Conservation (phyloP, 202 grass and related monocot genomes). For the Cymbopogon flexuosus region DNA sequence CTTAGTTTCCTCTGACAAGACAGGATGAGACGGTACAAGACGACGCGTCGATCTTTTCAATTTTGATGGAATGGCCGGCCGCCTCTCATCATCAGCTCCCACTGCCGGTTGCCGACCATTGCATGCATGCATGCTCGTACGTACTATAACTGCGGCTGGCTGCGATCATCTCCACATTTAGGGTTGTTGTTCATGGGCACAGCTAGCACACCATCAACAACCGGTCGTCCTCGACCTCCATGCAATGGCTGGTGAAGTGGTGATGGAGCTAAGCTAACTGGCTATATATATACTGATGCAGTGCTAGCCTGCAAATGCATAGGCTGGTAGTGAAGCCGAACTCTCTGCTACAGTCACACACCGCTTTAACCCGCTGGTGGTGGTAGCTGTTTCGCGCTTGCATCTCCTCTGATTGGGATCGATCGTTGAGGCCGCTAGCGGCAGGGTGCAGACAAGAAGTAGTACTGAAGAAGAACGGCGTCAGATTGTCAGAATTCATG, state of each 20-base stretch:
- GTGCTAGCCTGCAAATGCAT: background rate
- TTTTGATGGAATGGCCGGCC: background rate
- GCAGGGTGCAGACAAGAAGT: too few species aligned
- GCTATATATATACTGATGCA: background rate
- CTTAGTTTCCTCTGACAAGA: background rate
- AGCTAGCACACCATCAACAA: background rate
- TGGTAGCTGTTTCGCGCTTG: too few species aligned
- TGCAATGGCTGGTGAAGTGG: background rate
- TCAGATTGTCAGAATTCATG: too few species aligned
- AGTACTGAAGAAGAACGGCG: too few species aligned
- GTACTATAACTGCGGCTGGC: background rate
- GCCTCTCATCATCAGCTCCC: background rate
- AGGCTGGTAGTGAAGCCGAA: background rate
- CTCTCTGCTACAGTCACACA: too few species aligned
- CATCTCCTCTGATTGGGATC: too few species aligned
- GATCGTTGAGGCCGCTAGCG: too few species aligned
- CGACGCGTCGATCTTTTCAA: background rate
- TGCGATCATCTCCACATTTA: background rate
- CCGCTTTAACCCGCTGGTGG: too few species aligned
- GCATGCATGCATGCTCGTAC: background rate
- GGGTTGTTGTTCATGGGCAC: conserved; percentile 30
- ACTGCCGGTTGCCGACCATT: background rate
- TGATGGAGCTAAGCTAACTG: conserved; percentile 7
- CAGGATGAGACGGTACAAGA: background rate
- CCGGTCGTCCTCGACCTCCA: background rate